Conservation (phyloP, 805 yeast genomes). For the Ogataea minuta region DNA sequence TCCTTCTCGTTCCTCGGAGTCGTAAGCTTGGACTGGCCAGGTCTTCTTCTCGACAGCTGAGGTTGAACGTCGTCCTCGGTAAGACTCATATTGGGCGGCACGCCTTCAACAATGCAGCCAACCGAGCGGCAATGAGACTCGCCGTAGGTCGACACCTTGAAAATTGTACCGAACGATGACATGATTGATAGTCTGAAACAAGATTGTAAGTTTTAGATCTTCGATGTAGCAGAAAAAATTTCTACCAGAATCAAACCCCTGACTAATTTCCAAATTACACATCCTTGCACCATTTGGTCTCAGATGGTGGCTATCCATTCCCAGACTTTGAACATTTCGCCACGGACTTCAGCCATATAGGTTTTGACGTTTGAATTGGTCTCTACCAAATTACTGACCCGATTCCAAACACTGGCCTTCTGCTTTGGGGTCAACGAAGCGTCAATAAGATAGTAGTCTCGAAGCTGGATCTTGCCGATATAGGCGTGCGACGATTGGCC, state of each 20-base stretch:
- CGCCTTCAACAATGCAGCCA: constrained; percentile 98
- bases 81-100: constrained; percentile 89
- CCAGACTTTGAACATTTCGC: constrained; percentile 86
- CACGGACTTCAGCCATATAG: constrained; percentile 68
- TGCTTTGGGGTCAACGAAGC: constrained; percentile 33
- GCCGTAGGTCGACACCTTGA: constrained; percentile 90
- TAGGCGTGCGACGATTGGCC: constrained; percentile 40
- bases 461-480: constrained; percentile 67
- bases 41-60: constrained; percentile 94
- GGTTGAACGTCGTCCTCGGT: constrained; percentile 91
- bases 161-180: constrained; percentile 71
- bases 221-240: constrained; percentile 10
- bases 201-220: constrained; percentile 4
- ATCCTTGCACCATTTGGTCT: constrained; percentile 12
- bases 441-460: constrained; percentile 59
- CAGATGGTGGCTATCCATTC: constrained; percentile 65
- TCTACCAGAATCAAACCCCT: constrained; percentile 6
- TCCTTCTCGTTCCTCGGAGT: constrained; percentile 98
- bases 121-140: constrained; percentile 97
- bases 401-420: constrained; percentile 56
- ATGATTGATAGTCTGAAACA: constrained; percentile 33
- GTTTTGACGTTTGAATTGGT: constrained; percentile 62
- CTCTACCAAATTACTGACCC: constrained; percentile 56
- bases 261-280: constrained; percentile 1
- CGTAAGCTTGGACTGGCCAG: constrained; percentile 89